Conservation (phyloP, 208 protist species). For the Acanthamoeba lenticulata region DNA sequence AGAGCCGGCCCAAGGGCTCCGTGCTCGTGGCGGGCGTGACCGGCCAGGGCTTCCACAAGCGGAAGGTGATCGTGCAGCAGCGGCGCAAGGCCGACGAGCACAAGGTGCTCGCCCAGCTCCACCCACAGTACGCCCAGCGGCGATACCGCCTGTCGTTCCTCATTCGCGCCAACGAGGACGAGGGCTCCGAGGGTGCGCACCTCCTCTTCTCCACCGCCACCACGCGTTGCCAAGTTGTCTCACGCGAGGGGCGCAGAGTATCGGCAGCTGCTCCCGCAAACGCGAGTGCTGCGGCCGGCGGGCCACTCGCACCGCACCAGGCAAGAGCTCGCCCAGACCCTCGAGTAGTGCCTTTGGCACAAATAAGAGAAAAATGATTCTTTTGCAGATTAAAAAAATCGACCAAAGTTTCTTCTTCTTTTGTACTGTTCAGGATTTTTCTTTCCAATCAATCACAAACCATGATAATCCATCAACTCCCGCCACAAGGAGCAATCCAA, state of each 20-base stretch:
- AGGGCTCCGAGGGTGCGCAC: neutral
- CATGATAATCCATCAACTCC: too few relatives aligned
- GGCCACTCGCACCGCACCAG: neutral
- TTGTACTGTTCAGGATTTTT: too few relatives aligned
- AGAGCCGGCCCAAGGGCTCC: neutral
- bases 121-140: slow-evolving; percentile 1
- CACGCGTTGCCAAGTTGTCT: too few relatives aligned
- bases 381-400: too few relatives aligned
- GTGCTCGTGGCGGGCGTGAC: neutral
- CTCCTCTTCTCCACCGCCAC: too few relatives aligned
- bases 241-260: neutral
- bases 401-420: too few relatives aligned
- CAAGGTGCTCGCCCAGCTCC: slow-evolving; percentile 36
- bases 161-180: slow-evolving; percentile 24
- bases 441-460: too few relatives aligned
- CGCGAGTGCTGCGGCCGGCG: neutral
- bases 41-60: slow-evolving; percentile 25
- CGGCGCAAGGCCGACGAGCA: slow-evolving; percentile 6
- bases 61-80: neutral
- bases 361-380: neutral
- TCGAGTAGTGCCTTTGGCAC: neutral
- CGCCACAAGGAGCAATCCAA: too few relatives aligned
- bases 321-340: neutral
- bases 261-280: neutral
- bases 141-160: slow-evolving; percentile 50